Conservation (phyloP, 495 filamentous ascomycete genomes). For the Penicillium cinerascens region DNA sequence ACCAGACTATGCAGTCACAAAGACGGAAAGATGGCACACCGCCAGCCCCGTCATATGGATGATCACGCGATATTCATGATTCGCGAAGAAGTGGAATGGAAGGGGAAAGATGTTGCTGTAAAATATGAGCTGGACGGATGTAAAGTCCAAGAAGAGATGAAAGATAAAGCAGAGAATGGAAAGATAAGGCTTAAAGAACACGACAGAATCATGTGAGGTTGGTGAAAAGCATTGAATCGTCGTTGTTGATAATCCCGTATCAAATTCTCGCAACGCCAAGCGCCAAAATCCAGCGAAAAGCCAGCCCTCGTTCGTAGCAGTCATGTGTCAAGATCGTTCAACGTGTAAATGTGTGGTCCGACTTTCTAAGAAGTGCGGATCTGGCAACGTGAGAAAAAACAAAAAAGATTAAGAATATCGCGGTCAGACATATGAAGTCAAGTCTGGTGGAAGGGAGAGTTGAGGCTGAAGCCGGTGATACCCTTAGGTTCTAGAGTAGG, state of each 20-base stretch:
- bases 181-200: neutral
- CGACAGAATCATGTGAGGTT: neutral
- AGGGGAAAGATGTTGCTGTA: neutral
- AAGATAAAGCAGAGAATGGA: neutral
- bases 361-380: neutral
- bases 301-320: slow-evolving; percentile 18
- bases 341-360: slow-evolving; percentile 11
- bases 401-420: slow-evolving; percentile 1
- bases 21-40: neutral
- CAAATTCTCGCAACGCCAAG: slow-evolving; percentile 18
- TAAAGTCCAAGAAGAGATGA: neutral
- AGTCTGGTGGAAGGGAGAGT: neutral
- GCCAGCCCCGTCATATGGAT: neutral
- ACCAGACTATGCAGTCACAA: neutral
- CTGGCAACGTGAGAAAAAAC: neutral
- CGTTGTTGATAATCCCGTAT: slow-evolving; percentile 3
- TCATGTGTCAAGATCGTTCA: slow-evolving; percentile 21
- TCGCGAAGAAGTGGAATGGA: slow-evolving; percentile 8
- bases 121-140: neutral
- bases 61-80: slow-evolving; percentile 4
- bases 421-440: neutral
- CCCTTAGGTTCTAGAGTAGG: slow-evolving; percentile 57
- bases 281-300: slow-evolving; percentile 14
- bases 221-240: neutral
- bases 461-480: neutral